Evolutionary conservation across 139 green algal genomes (phyloP), one percentile per base, ranked within the genome.

Genomic region (Tetratostichococcus sp.): DNA sequence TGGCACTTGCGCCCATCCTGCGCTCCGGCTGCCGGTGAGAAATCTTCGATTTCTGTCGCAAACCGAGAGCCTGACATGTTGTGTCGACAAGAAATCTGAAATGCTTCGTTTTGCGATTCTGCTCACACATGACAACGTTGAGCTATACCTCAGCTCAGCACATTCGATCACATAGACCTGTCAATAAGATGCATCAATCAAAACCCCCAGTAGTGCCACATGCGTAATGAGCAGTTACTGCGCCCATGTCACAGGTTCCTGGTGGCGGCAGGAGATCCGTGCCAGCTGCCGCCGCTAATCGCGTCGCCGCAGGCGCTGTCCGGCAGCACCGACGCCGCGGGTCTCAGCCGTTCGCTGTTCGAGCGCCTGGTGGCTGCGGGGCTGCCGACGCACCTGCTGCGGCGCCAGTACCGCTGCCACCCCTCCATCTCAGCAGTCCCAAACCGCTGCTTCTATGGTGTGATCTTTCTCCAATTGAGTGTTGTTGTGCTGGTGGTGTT

Each of bases 341-440:
- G 91, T 33, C 76, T 97, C 72, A 65, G 82, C 30, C 80, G 93
- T 35, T 83, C 91, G 6, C 69, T 97, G 81, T 95, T 97, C 82
- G 86, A 90, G 73, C 85, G 93, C 50, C 83, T 97, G 33, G 65
- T 78, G 25, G 74, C 83, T 26, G 39, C 91, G 62, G 93, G 93
- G 1, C 77, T 86, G 67, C 21, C 34, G 0, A 72, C 82, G 26
- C 82, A 92, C 79, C 76, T 97, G 68, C 86, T 96, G 50, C 75
- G 84, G 8, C 72, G 76, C 6, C 92, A 97, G 78, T 97, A 97
- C 80, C 83, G 85, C 69, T 96, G 92, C 80, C 90, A 95, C 82
- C 92, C 92, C 1, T 72, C 62, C 2, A 80, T 97, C 25, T 78
- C 86, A 0, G 43, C 69, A 0, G 81, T 97, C 0, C 83, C 90